Evolutionary conservation across 2,329 filamentous ascomycete species (phyloP).

Genomic region (Claviceps capensis): DNA sequence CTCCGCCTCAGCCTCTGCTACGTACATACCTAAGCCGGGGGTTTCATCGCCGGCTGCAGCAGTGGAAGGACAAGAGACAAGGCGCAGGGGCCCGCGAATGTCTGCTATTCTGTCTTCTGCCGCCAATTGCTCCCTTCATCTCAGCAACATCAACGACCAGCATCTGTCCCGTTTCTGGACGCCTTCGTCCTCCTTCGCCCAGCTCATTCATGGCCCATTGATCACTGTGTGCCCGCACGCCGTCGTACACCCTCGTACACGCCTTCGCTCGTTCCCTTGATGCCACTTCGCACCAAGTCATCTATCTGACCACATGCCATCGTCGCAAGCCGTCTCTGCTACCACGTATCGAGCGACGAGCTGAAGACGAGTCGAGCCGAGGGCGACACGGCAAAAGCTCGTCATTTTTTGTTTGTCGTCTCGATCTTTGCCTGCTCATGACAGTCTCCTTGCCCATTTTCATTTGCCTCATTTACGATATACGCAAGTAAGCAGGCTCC

Average conservation of each 20-base stretch:
- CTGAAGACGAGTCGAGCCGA: background rate
- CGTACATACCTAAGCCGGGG: too few species aligned
- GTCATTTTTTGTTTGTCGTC: background rate
- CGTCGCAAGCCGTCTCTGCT: conserved; percentile 4
- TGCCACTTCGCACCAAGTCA: background rate
- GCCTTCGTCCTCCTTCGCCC: background rate
- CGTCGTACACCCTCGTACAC: background rate
- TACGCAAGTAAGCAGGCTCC: conserved; percentile 11
- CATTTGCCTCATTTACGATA: background rate
- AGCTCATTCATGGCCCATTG: background rate
- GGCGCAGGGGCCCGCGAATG: background rate
- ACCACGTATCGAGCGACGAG: conserved; percentile 3
- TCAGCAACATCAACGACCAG: background rate
- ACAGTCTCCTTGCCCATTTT: background rate
- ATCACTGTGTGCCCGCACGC: background rate
- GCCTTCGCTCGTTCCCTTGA: background rate
- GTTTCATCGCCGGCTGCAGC: too few species aligned
- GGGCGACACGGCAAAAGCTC: background rate
- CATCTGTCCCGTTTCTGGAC: background rate
- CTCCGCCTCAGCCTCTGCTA: too few species aligned
- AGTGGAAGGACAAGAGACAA: background rate
- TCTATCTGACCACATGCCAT: conserved; percentile 5
- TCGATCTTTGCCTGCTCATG: background rate
- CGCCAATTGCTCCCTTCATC: background rate
- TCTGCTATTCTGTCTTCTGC: background rate